Evolutionary conservation across 2,329 filamentous ascomycete species (phyloP).

Genomic region (Sclerotinia nivalis): DNA sequence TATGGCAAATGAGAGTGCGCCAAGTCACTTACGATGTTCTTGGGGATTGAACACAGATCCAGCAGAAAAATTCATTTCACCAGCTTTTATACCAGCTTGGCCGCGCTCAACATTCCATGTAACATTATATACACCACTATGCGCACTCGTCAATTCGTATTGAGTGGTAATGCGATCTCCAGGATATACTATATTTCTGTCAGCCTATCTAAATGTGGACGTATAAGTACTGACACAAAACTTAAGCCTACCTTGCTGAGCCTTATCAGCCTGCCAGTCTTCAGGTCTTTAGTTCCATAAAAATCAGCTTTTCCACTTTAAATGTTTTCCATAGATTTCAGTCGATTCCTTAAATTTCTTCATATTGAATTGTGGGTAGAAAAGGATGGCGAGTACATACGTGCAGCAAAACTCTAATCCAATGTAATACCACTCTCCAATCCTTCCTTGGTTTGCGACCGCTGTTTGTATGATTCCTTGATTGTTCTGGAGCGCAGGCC

Average conservation of each 20-base stretch:
- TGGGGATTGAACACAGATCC: not conserved
- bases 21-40: conserved; percentile 2
- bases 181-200: not conserved
- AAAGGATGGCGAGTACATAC: not conserved
- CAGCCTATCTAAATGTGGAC: not conserved
- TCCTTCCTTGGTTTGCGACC: conserved; percentile 3
- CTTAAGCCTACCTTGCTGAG: not conserved
- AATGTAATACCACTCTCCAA: conserved; percentile 18
- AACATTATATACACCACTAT: conserved; percentile 1
- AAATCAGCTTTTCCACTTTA: not conserved
- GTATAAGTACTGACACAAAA: not conserved
- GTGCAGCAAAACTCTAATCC: conserved; percentile 13
- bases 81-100: not conserved
- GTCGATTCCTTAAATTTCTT: no score
- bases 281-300: not conserved
- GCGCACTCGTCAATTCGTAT: not conserved
- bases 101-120: conserved; percentile 2
- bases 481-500: conserved; percentile 16
- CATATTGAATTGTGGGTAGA: not conserved
- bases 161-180: conserved; percentile 2
- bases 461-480: not conserved
- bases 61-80: not conserved
- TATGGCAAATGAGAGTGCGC: not conserved
- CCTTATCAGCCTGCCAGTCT: conserved; percentile 6
- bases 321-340: not conserved